Conservation (phyloP, 2,329 filamentous ascomycete species). For the Epichloe amarillans region DNA sequence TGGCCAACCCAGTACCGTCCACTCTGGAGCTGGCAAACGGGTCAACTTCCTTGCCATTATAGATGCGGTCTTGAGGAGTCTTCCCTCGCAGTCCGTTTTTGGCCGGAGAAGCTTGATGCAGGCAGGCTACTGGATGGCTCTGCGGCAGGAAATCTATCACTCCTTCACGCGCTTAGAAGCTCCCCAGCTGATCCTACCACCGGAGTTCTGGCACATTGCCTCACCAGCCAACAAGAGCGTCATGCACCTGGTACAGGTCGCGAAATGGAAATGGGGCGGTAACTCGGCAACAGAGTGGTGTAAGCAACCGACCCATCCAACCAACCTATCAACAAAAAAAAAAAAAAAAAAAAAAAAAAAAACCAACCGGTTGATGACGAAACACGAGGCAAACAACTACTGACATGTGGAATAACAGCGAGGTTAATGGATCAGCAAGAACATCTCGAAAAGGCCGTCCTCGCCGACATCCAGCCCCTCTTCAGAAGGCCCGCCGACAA, state of each 20-base stretch:
- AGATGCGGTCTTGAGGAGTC: slow-evolving; percentile 24
- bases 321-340: fast-evolving
- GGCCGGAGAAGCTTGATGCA: slow-evolving; percentile 23
- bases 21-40: slow-evolving; percentile 7
- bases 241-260: slow-evolving; percentile 27
- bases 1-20: background rate
- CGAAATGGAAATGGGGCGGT: slow-evolving; percentile 27
- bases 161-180: slow-evolving; percentile 25
- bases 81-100: slow-evolving; percentile 23
- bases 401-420: slow-evolving; percentile 9
- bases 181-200: slow-evolving; percentile 22
- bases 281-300: slow-evolving; percentile 23
- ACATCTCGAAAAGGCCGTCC: slow-evolving; percentile 20
- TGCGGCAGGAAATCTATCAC: slow-evolving; percentile 27
- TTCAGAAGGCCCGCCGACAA: slow-evolving; percentile 21
- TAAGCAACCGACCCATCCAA: slow-evolving; percentile 10
- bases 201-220: slow-evolving; percentile 20
- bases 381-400: background rate
- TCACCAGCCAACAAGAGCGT: slow-evolving; percentile 27
- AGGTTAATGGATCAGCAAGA: slow-evolving; percentile 24
- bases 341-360: too few species aligned
- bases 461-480: slow-evolving; percentile 20
- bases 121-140: slow-evolving; percentile 28
- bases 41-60: slow-evolving; percentile 29
- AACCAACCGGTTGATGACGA: too few species aligned